Evolutionary conservation across 2,329 filamentous ascomycete species (phyloP), one percentile per base, ranked within the genome.

Genomic region (Dactylella cylindrospora): DNA sequence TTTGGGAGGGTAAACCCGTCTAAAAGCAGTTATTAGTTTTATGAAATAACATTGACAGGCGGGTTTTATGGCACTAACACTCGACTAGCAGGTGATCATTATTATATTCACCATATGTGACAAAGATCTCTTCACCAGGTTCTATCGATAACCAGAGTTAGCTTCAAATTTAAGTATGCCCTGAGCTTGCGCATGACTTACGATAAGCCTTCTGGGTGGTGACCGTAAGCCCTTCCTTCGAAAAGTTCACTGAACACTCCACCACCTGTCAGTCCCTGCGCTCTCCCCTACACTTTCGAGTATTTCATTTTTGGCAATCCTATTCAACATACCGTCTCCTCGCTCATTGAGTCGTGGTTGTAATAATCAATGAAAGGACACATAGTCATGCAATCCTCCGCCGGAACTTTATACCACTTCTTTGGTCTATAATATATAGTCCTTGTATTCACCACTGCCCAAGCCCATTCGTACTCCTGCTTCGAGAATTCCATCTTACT

Each of bases 31-130:
- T 35, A 41, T 31, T 51, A 9, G 7, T 41, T 15, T 4, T 19
- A n/a, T 44, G 17, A 19, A 13, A 39, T 12, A 23, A 17, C 9
- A 12, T 17, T 19, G 10, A 13, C 15, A 15, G 19, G 15, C 41
- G n/a, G 23, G 22, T 19, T n/a, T 10, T 25, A 17, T 8, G 6
- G 15, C 28, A 51, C 54, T 2, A 33, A 64, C 57, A 90, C 72
- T 89, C 85, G 0, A 81, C 78, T 2, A 90, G 77, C 13, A 90
- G 73, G 66, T 86, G 85, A 69, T 90, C 86, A 65, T 88, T 87
- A 22, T 78, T 78, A 70, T 90, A 86, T 1, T 77, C 71, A 2
- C 86, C 86, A 67, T 90, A 90, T 22, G 79, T 82, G 20, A 86
- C 81, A 60, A 79, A 80, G 0, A 90, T 74, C 72, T 90, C 86